A percentile compares a stretch with the other conserved stretches of the same genome.
Evolutionary conservation across 2,329 filamentous ascomycete genomes (phyloP).

Genomic region (Sporothrix mexicana): DNA sequence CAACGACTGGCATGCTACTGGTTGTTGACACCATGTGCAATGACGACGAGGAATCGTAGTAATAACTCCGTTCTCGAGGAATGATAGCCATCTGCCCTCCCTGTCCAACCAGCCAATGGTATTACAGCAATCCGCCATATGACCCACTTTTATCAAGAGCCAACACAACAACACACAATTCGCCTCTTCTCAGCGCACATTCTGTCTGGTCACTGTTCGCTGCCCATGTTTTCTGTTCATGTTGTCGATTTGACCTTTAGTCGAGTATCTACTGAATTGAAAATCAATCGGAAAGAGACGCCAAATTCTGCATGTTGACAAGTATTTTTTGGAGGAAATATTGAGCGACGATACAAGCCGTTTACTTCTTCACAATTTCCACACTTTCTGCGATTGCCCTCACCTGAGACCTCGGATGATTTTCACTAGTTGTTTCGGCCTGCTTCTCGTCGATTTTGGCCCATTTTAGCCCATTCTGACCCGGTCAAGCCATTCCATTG

Average conservation of each 20-base stretch:
- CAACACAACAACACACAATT: conserved; percentile 7
- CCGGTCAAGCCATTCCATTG: background rate
- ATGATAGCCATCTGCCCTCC: background rate
- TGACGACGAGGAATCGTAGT: background rate
- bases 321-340: no score
- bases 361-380: no score
- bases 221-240: background rate
- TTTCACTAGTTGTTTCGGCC: conserved; percentile 5
- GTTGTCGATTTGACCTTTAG: background rate
- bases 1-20: conserved; percentile 18
- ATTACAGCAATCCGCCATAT: background rate
- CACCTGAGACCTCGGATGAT: conserved; percentile 5
- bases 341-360: no score
- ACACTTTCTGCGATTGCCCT: background rate
- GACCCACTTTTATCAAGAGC: conserved; percentile 8
- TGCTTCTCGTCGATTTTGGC: background rate
- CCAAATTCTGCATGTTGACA: no score
- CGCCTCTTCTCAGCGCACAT: background rate
- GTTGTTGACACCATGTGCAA: conserved; percentile 18
- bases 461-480: conserved; percentile 3
- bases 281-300: background rate
- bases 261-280: background rate
- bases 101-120: conserved; percentile 22
- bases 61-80: background rate
- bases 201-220: background rate